Evolutionary conservation across 345 rosid genomes (phyloP), one percentile per base, ranked within the genome.

Genomic region (Xanthoceras sorbifolium): DNA sequence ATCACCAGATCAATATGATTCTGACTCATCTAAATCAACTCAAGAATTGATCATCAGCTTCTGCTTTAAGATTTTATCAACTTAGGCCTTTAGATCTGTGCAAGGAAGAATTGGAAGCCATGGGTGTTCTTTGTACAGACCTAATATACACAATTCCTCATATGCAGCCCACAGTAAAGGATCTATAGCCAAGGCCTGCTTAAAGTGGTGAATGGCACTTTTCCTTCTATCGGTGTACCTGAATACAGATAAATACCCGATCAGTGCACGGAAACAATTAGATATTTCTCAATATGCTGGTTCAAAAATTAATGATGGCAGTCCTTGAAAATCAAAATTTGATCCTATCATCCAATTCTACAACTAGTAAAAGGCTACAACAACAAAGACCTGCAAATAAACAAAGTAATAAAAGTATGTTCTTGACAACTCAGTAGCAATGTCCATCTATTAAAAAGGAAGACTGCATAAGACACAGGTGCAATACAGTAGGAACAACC

Each of bases 91-190:
- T 32, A 66, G 67, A 38, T 64, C 34, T 4, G 12, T 29, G 71
- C 61, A 81, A 28, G 22, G 34, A 74, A 31, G 15, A 42, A 67
- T 67, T 26, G 22, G 29, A 54, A 73, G 15, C 25, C 73, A 48
- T 31, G 2, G 42, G 32, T 17, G 28, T 44, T 76, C 76, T 68
- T 55, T 69, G 12, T 67, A 80, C 87, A 81, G 9, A 96, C 99
- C 99, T 92, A 96, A 83, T 59, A 87, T 71, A 78, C 99, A 93
- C 66, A 96, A 85, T 81, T 96, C 98, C 83, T 96, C 98, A 64
- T 91, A 96, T 62, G 99, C 98, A 68, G 89, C 88, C 99, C 99
- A 96, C 69, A 91, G 87, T 76, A 96, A 86, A 74, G 99, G 99
- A 89, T 94, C 98, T 62, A 90, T 75, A 31, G 94, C 83, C 85